Conservation (phyloP, 306 rosid species). For the Benincasa hispida region DNA sequence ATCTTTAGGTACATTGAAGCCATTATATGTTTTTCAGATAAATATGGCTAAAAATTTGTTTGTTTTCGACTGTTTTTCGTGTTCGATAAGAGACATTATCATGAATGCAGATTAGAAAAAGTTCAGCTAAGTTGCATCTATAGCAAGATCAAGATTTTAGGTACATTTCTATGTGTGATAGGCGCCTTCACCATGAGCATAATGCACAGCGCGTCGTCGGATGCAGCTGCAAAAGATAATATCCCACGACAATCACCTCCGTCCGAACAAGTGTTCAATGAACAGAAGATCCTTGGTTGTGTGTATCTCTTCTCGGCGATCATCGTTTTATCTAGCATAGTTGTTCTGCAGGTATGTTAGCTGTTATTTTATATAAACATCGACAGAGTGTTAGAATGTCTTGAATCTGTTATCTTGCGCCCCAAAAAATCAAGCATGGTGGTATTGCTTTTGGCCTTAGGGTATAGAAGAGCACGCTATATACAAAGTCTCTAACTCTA, state of each 20-base stretch:
- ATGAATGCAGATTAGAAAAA: conserved; percentile 56
- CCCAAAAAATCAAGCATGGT: no score
- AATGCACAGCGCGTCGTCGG: conserved; percentile 41
- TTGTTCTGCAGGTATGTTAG: conserved; percentile 53
- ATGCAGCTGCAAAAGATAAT: not conserved
- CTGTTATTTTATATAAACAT: not conserved
- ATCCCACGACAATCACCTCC: conserved; percentile 4
- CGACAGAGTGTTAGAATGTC: no score
- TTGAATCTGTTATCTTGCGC: no score
- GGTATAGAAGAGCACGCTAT: no score
- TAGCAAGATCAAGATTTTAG: conserved; percentile 65
- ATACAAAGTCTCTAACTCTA: no score
- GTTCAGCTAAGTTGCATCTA: conserved; percentile 36
- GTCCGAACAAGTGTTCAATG: conserved; percentile 25
- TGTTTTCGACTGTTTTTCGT: not conserved
- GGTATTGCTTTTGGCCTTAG: no score
- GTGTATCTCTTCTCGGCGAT: conserved; percentile 52
- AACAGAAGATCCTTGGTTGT: conserved; percentile 55
- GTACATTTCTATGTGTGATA: conserved; percentile 58
- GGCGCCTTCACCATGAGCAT: conserved; percentile 73
- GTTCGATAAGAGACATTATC: not conserved
- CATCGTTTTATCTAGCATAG: conserved; percentile 37
- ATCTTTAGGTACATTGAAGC: conserved; percentile 33
- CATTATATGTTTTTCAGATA: not conserved
- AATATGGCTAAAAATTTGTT: not conserved